phyloP scores from a whole-genome alignment of 2,329 filamentous ascomycete species.

The Penicillium sp. region DNA sequence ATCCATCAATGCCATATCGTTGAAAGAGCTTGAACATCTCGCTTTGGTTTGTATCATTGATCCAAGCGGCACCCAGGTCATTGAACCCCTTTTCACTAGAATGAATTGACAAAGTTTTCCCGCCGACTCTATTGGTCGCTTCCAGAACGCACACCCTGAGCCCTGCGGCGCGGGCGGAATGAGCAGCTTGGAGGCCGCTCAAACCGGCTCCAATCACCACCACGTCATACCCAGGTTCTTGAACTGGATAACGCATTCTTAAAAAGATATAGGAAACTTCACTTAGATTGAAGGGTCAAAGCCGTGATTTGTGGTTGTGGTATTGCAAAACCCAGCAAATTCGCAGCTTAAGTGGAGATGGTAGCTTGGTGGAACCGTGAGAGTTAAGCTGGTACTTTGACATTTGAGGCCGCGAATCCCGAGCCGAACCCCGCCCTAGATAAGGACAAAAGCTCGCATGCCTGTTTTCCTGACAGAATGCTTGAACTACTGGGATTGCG shows the following conservation, averaged over 20 bases:
- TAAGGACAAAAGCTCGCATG: no score
- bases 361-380: background rate
- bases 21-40: constrained; percentile 16
- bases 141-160: constrained; percentile 39
- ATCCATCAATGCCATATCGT: constrained; percentile 21
- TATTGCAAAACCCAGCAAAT: background rate
- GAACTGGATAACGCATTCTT: background rate
- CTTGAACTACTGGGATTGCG: no score
- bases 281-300: background rate
- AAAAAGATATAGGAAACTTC: background rate
- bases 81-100: constrained; percentile 25
- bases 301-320: background rate
- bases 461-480: no score
- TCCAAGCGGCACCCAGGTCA: constrained; percentile 40
- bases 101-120: constrained; percentile 36
- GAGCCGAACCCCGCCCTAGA: background rate
- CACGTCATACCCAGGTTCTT: constrained; percentile 17
- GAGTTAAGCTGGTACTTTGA: background rate
- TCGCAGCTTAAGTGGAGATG: background rate
- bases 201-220: constrained; percentile 43
- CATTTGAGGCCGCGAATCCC: background rate
- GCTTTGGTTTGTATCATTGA: constrained; percentile 30
- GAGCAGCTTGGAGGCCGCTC: constrained; percentile 39
- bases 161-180: constrained; percentile 31
- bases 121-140: constrained; percentile 44